Evolutionary conservation across 805 yeast genomes (phyloP).

Genomic region (Hanseniaspora jakobsenii): DNA sequence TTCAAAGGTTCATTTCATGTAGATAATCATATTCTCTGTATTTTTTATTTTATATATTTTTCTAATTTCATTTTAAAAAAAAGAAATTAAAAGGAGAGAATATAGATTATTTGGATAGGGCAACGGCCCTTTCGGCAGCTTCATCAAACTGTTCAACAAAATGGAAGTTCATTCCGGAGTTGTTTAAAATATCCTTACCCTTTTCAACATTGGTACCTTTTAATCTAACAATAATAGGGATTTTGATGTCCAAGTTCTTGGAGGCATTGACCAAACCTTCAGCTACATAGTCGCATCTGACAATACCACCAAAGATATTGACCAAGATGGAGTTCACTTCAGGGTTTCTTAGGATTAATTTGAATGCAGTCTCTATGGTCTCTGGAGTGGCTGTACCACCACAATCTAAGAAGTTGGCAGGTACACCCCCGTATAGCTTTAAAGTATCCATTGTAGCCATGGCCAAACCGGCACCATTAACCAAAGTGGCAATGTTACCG

Average conservation of each 20-base stretch:
- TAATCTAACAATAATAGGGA: slow-evolving; percentile 94
- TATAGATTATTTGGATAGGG: slow-evolving; percentile 36
- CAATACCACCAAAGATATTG: slow-evolving; percentile 98
- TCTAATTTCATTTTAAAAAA: background rate
- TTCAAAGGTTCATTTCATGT: no score
- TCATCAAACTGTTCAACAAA: slow-evolving; percentile 87
- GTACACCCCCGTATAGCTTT: slow-evolving; percentile 94
- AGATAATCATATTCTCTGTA: no score
- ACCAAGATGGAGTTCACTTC: slow-evolving; percentile 91
- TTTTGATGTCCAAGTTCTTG: slow-evolving; percentile 74
- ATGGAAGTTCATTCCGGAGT: slow-evolving; percentile 86
- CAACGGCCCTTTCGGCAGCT: slow-evolving; percentile 92
- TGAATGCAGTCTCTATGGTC: slow-evolving; percentile 94
- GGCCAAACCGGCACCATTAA: slow-evolving; percentile 99
- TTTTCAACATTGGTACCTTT: slow-evolving; percentile 93
- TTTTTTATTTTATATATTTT: background rate
- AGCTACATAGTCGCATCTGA: slow-evolving; percentile 98
- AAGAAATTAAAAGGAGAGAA: background rate
- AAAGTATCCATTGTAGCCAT: slow-evolving; percentile 99
- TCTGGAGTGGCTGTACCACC: slow-evolving; percentile 99
- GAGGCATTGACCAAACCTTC: slow-evolving; percentile 93
- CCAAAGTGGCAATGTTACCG: slow-evolving; percentile 97
- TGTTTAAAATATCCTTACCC: slow-evolving; percentile 74
- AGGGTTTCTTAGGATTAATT: slow-evolving; percentile 77
- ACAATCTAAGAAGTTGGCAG: slow-evolving; percentile 98